phyloP scores from a whole-genome alignment of 352 stramenopile genomes.

The Phytophthora capsici region DNA sequence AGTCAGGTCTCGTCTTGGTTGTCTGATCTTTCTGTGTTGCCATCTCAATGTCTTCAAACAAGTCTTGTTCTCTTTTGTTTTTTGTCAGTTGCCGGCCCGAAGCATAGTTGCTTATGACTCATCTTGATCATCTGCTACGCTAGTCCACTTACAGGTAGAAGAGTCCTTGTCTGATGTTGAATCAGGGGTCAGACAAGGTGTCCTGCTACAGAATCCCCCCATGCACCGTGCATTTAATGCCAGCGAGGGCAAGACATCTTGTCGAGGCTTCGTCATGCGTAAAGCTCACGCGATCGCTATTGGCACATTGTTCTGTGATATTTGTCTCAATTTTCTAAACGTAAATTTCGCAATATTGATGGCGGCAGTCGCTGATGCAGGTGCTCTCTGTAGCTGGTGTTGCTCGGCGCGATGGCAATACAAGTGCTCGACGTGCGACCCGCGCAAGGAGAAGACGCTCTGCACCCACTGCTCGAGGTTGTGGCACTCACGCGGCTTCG shows the following conservation, averaged over 20 bases:
- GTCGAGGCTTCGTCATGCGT: conserved; percentile 2
- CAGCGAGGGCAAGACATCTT: background rate
- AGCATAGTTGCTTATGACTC: conserved; percentile 7
- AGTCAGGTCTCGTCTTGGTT: conserved; percentile 6
- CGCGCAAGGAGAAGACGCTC: conserved; percentile 36
- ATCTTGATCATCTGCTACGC: conserved; percentile 30
- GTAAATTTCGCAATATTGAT: conserved; percentile 1
- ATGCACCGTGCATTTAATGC: too few relatives aligned
- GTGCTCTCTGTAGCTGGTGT: conserved; percentile 45
- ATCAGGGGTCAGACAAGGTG: conserved; percentile 2
- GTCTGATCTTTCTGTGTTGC: background rate
- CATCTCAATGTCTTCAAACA: background rate
- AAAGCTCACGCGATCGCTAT: conserved; percentile 11
- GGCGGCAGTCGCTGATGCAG: background rate
- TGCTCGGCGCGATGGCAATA: conserved; percentile 30
- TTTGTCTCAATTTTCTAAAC: conserved; percentile 15
- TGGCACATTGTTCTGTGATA: conserved; percentile 12
- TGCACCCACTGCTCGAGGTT: conserved; percentile 35
- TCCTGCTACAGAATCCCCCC: background rate
- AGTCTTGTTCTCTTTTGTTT: too few relatives aligned
- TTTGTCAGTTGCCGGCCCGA: too few relatives aligned
- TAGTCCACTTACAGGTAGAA: background rate
- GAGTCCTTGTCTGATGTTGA: background rate
- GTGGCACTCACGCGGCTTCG: conserved; percentile 53
- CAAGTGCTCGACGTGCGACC: conserved; percentile 48